Conservation (phyloP, 140 eudicot genomes). For the Senecio squalidus region DNA sequence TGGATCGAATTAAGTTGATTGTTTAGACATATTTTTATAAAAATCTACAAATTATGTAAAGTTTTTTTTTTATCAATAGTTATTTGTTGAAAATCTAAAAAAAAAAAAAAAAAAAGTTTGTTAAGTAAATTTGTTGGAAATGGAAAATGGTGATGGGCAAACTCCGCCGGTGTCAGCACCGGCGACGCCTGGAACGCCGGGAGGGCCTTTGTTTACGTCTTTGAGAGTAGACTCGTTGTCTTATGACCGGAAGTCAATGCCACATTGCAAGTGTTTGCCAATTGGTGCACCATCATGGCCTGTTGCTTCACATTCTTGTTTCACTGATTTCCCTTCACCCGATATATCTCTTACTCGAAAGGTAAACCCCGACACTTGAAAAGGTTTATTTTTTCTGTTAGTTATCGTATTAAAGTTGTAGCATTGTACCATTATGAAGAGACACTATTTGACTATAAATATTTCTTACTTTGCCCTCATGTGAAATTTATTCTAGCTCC, state of each 20-base stretch:
- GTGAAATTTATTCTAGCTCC: too few relatives aligned
- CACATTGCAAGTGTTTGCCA: slow-evolving; percentile 65
- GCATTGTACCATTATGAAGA: too few relatives aligned
- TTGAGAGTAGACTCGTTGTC: slow-evolving; percentile 63
- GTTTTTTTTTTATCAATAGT: neutral
- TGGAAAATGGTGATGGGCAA: slow-evolving; percentile 38
- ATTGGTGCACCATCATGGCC: slow-evolving; percentile 43
- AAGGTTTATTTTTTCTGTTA: too few relatives aligned
- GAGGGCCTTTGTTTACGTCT: slow-evolving; percentile 47
- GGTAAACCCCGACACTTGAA: slow-evolving; percentile 38
- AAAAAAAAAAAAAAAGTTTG: neutral
- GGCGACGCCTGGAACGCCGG: slow-evolving; percentile 84
- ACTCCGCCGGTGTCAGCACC: slow-evolving; percentile 51
- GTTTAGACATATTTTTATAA: slow-evolving; percentile 41
- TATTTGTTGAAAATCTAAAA: slow-evolving; percentile 13
- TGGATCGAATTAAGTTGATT: slow-evolving; percentile 32
- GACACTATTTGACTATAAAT: too few relatives aligned
- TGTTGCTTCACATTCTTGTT: slow-evolving; percentile 55
- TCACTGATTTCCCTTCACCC: slow-evolving; percentile 52
- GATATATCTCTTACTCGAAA: slow-evolving; percentile 78
- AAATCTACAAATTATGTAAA: slow-evolving; percentile 48
- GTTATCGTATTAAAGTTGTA: too few relatives aligned
- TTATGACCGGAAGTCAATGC: slow-evolving; percentile 69
- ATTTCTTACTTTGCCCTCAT: too few relatives aligned
- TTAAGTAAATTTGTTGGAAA: slow-evolving; percentile 25